A percentile compares a stretch with the other conserved stretches of the same genome.
Evolutionary conservation across 768 basidiomycete genomes (phyloP).

Genomic region (Kwoniella botswanensis): DNA sequence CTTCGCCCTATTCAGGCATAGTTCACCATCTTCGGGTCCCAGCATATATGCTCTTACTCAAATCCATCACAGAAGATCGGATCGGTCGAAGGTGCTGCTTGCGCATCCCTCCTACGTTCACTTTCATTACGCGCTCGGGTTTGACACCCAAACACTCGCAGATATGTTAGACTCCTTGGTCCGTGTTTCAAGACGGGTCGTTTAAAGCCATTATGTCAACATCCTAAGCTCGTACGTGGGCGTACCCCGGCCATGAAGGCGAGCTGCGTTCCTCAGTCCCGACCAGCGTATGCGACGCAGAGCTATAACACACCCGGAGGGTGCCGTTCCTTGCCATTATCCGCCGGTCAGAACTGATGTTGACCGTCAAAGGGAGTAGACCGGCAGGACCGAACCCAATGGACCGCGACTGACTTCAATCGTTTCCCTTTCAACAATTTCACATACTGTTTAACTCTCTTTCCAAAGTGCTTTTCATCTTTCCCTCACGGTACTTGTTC

Average conservation of each 20-base stretch:
- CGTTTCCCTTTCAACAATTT: slow-evolving; percentile 80
- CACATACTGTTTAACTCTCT: slow-evolving; percentile 81
- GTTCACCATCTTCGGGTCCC: slow-evolving; percentile 93
- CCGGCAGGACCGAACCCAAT: slow-evolving; percentile 65
- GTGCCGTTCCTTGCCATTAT: slow-evolving; percentile 70
- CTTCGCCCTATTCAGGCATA: slow-evolving; percentile 88
- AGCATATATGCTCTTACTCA: no score
- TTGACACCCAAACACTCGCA: slow-evolving; percentile 79
- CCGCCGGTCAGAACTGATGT: slow-evolving; percentile 69
- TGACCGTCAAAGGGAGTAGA: slow-evolving; percentile 69
- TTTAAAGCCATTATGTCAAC: slow-evolving; percentile 78
- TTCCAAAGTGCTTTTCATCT: slow-evolving; percentile 82
- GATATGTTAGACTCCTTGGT: slow-evolving; percentile 85
- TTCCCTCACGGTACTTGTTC: slow-evolving; percentile 83
- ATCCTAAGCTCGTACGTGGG: slow-evolving; percentile 70
- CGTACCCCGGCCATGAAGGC: slow-evolving; percentile 64
- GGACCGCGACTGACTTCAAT: slow-evolving; percentile 72
- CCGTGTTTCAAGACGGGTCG: slow-evolving; percentile 84
- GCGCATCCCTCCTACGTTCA: slow-evolving; percentile 66
- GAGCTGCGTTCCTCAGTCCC: slow-evolving; percentile 71
- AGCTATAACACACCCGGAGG: slow-evolving; percentile 71
- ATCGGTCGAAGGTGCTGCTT: no score
- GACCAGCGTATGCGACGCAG: slow-evolving; percentile 64
- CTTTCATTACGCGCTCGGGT: slow-evolving; percentile 76
- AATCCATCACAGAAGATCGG: no score